These are phyloP conservation scores for Elongisporangium anandrum DNA, from an alignment of 352 stramenopile genomes.

Conservation along the genomic window DNA sequence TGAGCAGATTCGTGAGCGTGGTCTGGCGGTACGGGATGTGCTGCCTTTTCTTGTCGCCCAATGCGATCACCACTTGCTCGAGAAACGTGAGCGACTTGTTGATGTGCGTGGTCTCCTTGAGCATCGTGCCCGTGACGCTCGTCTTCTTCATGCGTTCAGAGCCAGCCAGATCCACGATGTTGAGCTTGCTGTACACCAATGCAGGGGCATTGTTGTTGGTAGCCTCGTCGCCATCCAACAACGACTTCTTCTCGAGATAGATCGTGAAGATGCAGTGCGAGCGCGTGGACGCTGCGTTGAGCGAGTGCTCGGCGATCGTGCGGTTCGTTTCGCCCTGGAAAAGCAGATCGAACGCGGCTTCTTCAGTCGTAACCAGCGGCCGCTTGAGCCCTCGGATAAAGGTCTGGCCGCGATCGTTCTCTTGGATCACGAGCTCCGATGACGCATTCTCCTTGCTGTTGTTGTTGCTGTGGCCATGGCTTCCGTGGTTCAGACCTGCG, in stretches of 20 bases:
- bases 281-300: constrained; percentile 71
- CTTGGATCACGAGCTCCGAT: constrained; percentile 42
- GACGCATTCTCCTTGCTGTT: constrained; percentile 8
- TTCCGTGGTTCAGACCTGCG: neutral
- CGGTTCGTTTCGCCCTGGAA: constrained; percentile 77
- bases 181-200: constrained; percentile 85
- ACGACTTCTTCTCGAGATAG: constrained; percentile 47
- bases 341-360: constrained; percentile 72
- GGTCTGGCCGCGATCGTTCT: constrained; percentile 61
- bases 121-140: constrained; percentile 43
- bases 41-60: constrained; percentile 80
- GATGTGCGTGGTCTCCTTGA: constrained; percentile 53
- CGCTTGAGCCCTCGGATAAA: constrained; percentile 61
- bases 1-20: constrained; percentile 91
- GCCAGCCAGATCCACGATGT: constrained; percentile 91
- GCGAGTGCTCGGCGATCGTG: constrained; percentile 72
- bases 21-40: constrained; percentile 93
- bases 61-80: constrained; percentile 88
- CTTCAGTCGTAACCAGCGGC: constrained; percentile 50
- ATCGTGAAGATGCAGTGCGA: constrained; percentile 83
- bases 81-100: constrained; percentile 73
- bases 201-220: constrained; percentile 3
- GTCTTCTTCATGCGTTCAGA: constrained; percentile 91
- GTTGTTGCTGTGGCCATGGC: constrained; percentile 10
- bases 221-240: neutral